phyloP scores from a whole-genome alignment of 495 filamentous ascomycete genomes.

The Aspergillus sclerotioniger region DNA sequence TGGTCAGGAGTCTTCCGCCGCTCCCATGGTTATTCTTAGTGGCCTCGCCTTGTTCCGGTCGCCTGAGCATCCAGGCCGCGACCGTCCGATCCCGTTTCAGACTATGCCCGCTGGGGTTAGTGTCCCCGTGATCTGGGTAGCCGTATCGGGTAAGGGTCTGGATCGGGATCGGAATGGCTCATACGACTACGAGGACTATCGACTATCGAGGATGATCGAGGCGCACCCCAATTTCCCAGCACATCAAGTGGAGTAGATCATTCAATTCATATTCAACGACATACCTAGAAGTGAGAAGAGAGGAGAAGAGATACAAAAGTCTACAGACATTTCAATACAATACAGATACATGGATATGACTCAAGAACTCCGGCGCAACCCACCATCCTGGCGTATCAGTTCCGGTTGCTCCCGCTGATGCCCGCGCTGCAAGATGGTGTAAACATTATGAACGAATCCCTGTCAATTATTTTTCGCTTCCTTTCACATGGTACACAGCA shows the following conservation, averaged over 20 bases:
- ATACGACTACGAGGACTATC: too few relatives aligned
- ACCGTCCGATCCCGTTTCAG: not conserved
- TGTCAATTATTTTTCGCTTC: slow-evolving; percentile 15
- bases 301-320: slow-evolving; percentile 19
- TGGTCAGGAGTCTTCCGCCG: slow-evolving; percentile 6
- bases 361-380: slow-evolving; percentile 39
- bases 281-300: slow-evolving; percentile 15
- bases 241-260: slow-evolving; percentile 4
- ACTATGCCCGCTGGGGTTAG: not conserved
- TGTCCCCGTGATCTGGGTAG: not conserved
- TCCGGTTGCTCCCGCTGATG: slow-evolving; percentile 31
- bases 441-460: slow-evolving; percentile 30
- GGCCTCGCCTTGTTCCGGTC: not conserved
- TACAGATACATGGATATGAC: slow-evolving; percentile 42
- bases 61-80: slow-evolving; percentile 21
- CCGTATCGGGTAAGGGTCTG: too few relatives aligned
- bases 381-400: slow-evolving; percentile 20
- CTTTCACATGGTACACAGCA: slow-evolving; percentile 38
- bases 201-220: too few relatives aligned
- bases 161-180: too few relatives aligned
- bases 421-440: slow-evolving; percentile 38
- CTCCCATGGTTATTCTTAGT: not conserved
- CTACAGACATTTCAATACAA: slow-evolving; percentile 43
- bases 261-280: slow-evolving; percentile 24
- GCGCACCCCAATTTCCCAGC: not conserved